phyloP scores from a whole-genome alignment of 495 filamentous ascomycete genomes.

The Penicillium silybi region DNA sequence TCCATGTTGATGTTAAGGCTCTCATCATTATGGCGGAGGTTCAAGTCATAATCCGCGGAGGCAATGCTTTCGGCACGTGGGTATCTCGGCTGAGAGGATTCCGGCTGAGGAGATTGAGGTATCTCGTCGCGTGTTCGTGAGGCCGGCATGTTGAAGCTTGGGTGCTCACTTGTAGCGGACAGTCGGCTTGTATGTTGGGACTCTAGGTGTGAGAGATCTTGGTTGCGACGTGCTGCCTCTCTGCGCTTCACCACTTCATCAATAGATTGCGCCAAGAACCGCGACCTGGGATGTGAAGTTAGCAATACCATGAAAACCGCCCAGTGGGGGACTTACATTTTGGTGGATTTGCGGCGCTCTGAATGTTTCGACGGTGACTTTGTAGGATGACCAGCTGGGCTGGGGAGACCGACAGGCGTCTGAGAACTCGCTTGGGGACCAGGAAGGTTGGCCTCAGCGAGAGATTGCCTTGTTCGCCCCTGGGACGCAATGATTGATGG shows the following conservation, averaged over 20 bases:
- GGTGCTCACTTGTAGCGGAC: not conserved
- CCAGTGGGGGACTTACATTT: conserved; percentile 1
- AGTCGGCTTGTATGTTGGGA: not conserved
- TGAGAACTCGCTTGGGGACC: not conserved
- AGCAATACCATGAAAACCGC: not conserved
- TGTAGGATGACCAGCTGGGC: not conserved
- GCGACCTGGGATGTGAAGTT: not conserved
- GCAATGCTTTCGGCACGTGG: not conserved
- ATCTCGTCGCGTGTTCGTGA: not conserved
- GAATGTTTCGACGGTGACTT: not conserved
- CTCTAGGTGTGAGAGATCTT: conserved; percentile 4
- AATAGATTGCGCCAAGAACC: not conserved
- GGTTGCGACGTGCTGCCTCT: conserved; percentile 4
- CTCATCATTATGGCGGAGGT: conserved; percentile 10
- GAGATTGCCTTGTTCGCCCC: not conserved
- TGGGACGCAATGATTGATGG: not conserved
- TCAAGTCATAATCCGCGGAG: conserved; percentile 9
- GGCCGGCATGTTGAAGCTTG: not conserved
- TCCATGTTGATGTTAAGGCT: conserved; percentile 7
- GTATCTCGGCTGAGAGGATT: not conserved
- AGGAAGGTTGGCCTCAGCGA: not conserved
- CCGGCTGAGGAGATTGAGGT: conserved; percentile 2
- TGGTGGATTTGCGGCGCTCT: conserved; percentile 1
- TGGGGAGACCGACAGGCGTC: not conserved
- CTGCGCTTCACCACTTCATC: not conserved